Evolutionary conservation across 2,329 filamentous ascomycete genomes (phyloP).

Genomic region (Beauveria brongniartii): DNA sequence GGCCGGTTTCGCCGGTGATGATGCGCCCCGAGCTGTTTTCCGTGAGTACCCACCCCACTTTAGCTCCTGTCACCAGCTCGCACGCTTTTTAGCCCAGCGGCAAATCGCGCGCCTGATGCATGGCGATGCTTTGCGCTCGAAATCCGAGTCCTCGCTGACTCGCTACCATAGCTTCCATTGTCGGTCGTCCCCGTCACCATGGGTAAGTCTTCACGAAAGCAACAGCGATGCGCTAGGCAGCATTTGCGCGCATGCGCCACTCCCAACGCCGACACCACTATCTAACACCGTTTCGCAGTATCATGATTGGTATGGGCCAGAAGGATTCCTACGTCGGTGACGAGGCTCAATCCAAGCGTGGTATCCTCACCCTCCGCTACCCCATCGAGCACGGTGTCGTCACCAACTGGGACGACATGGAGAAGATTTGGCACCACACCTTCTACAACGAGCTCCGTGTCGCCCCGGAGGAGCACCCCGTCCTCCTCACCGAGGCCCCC

Average conservation of each 20-base stretch:
- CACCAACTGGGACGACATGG: conserved; percentile 99
- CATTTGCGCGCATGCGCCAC: background rate
- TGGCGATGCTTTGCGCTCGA: background rate
- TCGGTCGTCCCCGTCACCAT: conserved; percentile 91
- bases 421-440: conserved; percentile 99
- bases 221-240: background rate
- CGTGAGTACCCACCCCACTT: conserved; percentile 62
- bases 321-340: conserved; percentile 99
- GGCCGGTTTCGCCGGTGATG: conserved; percentile 99
- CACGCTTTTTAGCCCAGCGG: conserved; percentile 2
- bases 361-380: conserved; percentile 99
- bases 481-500: conserved; percentile 96
- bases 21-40: conserved; percentile 99
- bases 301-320: conserved; percentile 99
- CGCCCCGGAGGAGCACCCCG: conserved; percentile 98
- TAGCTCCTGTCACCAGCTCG: conserved; percentile 15
- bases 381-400: conserved; percentile 99
- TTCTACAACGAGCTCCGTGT: conserved; percentile 99
- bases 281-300: conserved; percentile 48
- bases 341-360: conserved; percentile 99
- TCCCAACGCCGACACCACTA: conserved; percentile 9
- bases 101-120: background rate
- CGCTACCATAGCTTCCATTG: conserved; percentile 58
- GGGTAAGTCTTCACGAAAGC: background rate
- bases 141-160: background rate